phyloP scores from a whole-genome alignment of 352 stramenopile species.

The Pythium sp. region DNA sequence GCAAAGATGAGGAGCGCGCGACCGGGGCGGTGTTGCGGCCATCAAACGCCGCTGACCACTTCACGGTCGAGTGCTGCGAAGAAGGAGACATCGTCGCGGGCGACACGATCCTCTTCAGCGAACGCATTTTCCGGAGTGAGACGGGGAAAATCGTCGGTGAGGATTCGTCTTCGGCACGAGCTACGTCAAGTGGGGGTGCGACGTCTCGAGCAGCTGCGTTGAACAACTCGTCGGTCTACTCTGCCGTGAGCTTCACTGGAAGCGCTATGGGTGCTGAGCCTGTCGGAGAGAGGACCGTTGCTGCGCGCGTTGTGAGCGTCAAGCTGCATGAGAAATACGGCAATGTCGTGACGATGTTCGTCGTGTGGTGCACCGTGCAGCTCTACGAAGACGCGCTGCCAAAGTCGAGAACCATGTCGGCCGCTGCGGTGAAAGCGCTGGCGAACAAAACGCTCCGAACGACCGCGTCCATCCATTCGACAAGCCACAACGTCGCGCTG shows the following conservation, averaged over 20 bases:
- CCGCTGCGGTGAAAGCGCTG: conserved; percentile 16
- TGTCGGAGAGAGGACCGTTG: conserved; percentile 70
- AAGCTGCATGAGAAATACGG: conserved; percentile 45
- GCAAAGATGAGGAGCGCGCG: conserved; percentile 53
- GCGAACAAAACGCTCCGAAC: conserved; percentile 14
- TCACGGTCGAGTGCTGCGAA: conserved; percentile 68
- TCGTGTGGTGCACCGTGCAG: conserved; percentile 78
- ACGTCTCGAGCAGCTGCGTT: conserved; percentile 9
- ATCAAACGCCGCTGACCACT: conserved; percentile 54
- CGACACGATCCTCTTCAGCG: conserved; percentile 91
- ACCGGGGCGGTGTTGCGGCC: conserved; percentile 27
- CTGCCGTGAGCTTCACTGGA: conserved; percentile 32
- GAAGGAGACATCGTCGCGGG: conserved; percentile 82
- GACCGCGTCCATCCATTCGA: conserved; percentile 32
- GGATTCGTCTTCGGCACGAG: conserved; percentile 10
- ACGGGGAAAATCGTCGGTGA: conserved; percentile 33
- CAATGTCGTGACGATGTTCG: conserved; percentile 56
- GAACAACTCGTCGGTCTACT: conserved; percentile 45
- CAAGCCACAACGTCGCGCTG: conserved; percentile 30
- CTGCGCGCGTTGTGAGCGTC: conserved; percentile 59
- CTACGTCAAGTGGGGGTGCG: conserved; percentile 6
- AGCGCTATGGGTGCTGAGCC: conserved; percentile 21
- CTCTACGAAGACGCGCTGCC: conserved; percentile 50
- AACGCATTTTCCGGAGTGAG: conserved; percentile 75
- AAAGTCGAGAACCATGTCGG: conserved; percentile 16